Evolutionary conservation across 805 yeast species (phyloP).

Genomic region (Isabelozyma gotoi): DNA sequence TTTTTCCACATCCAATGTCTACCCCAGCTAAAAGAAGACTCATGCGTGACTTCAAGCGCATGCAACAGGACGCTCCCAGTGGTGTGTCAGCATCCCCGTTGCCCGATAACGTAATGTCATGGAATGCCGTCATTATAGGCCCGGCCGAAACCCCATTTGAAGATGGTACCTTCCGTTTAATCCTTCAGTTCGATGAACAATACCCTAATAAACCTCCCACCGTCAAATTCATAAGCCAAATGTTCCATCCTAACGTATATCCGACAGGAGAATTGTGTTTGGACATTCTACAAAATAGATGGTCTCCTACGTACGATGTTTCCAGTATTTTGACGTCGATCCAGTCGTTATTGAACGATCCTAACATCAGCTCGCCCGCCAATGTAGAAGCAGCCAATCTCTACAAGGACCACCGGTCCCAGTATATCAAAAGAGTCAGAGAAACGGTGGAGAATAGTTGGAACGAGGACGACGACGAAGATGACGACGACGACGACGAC

Average conservation of each 20-base stretch:
- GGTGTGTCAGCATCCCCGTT: conserved; percentile 97
- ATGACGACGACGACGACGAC: conserved; percentile 47
- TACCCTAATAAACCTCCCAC: conserved; percentile 96
- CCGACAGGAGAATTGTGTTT: conserved; percentile 94
- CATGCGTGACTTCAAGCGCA: conserved; percentile 98
- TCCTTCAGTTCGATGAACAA: conserved; percentile 90
- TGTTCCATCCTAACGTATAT: conserved; percentile 98
- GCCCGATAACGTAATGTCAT: conserved; percentile 95
- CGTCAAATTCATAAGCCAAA: conserved; percentile 86
- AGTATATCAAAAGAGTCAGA: conserved; percentile 85
- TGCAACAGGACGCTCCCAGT: conserved; percentile 97
- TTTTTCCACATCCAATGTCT: conserved; percentile 83
- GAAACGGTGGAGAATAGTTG: conserved; percentile 94
- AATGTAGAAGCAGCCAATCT: conserved; percentile 96
- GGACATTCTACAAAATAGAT: conserved; percentile 92
- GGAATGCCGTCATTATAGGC: conserved; percentile 97
- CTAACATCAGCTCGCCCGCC: conserved; percentile 95
- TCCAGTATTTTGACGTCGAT: conserved; percentile 92
- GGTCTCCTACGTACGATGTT: conserved; percentile 99
- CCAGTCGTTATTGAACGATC: conserved; percentile 90
- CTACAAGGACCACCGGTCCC: conserved; percentile 92
- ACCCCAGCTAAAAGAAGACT: conserved; percentile 98
- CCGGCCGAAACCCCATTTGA: conserved; percentile 98
- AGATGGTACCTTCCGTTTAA: conserved; percentile 91
- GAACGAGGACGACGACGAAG: conserved; percentile 74